Percentiles rank a stretch among this genome's conserved stretches.
phyloP scores from a whole-genome alignment of 129 eudicot genomes.

The Heracleum sosnowskyi region DNA sequence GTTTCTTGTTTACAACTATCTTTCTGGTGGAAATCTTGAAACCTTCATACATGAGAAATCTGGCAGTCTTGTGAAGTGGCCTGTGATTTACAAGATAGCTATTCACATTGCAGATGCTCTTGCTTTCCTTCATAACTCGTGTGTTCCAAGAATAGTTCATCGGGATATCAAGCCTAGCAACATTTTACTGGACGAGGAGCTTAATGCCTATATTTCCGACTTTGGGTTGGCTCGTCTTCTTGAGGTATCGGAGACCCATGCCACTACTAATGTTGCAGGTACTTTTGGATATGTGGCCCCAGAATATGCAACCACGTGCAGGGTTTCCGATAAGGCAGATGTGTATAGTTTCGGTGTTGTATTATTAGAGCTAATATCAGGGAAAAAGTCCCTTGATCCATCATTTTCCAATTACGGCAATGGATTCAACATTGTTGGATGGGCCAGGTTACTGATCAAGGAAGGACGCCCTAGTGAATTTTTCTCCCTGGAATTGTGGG shows the following conservation, averaged over 20 bases:
- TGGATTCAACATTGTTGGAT: conserved; percentile 51
- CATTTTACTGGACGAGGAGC: conserved; percentile 47
- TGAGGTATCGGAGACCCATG: conserved; percentile 54
- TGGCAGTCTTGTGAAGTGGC: conserved; percentile 18
- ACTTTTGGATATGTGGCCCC: conserved; percentile 67
- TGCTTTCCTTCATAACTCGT: conserved; percentile 42
- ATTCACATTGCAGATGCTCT: conserved; percentile 42
- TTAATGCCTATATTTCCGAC: conserved; percentile 50
- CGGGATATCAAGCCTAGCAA: conserved; percentile 62
- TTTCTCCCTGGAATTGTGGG: conserved; percentile 45
- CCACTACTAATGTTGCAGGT: conserved; percentile 56
- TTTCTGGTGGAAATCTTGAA: conserved; percentile 33
- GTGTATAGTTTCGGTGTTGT: conserved; percentile 56
- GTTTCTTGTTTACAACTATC: conserved; percentile 34
- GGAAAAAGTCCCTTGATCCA: conserved; percentile 48
- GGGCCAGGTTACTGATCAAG: conserved; percentile 40
- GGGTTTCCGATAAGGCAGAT: conserved; percentile 57
- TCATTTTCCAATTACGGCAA: conserved; percentile 47
- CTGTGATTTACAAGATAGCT: conserved; percentile 37
- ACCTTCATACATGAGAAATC: conserved; percentile 28
- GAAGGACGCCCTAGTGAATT: conserved; percentile 39
- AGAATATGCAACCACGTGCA: conserved; percentile 45
- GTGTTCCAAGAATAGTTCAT: conserved; percentile 48
- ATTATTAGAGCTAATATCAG: conserved; percentile 45
- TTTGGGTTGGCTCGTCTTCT: conserved; percentile 54